Evolutionary conservation across 2,329 filamentous ascomycete genomes (phyloP), one percentile per base, ranked within the genome.

Genomic region (Pochonia chlamydosporia): DNA sequence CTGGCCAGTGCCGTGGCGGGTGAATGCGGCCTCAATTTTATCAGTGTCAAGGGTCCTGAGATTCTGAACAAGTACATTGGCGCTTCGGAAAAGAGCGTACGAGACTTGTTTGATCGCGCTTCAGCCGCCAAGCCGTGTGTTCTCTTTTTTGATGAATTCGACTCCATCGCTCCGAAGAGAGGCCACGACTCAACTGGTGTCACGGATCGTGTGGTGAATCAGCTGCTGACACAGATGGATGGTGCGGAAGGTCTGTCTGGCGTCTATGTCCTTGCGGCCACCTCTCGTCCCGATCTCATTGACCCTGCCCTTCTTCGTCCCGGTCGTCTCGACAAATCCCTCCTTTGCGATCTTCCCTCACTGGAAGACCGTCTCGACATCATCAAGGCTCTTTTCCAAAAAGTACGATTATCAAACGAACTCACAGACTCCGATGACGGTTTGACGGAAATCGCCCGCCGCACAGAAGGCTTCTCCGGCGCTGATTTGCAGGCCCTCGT

Each of bases 31-130:
- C 82, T 99, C 51, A 99, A 99, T 67, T 99, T 99, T 68, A 99
- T 99, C 66, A 91, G 85, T 35, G 93, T 99, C 60, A 99, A 99
- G 70, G 93, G 93, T 0, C 93, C 93, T 0, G 95, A 99, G 66
- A 97, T 99, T 49, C 71, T 99, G 46, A 99, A 99, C 75, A 99
- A 99, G 69, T 99, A 99, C 65, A 99, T 99, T 49, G 93, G 93
- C 61, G 93, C 93, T 1, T 95, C 88, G 24, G 93, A 99, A 61
- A 99, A 99, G 74, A 90, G 84, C 51, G 91, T 99, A 6, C 84
- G 95, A 36, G 93, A 99, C 64, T 75, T 99, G 1, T 99, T 99
- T 60, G 92, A 96, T 62, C 82, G 93, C 36, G 93, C 93, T 0
- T 84, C 85, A 61, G 92, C 93, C 3, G 93, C 93, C 4, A 83